Percentiles rank a stretch among this genome's conserved stretches.
Evolutionary conservation across 441 rosid species (phyloP).

Genomic region (Syzygium syzygioides): DNA sequence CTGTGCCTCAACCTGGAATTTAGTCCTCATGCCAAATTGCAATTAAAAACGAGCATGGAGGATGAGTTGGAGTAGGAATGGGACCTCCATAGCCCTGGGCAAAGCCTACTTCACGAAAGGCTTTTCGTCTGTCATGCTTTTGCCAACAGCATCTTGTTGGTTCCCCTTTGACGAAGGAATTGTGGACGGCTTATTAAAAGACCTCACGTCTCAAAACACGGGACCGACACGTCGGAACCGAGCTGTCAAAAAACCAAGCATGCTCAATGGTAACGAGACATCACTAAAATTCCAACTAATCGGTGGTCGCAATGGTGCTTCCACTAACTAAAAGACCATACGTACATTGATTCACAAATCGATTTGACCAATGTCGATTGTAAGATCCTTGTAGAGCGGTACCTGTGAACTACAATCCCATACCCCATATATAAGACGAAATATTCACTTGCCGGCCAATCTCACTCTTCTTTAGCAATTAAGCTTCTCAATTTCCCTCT

Average conservation of each 20-base stretch:
- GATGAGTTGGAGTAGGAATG: neutral
- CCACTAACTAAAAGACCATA: neutral
- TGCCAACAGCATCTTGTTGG: neutral
- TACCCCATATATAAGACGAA: neutral
- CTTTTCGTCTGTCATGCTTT: neutral
- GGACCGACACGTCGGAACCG: neutral
- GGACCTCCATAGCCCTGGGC: neutral
- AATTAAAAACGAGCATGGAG: neutral
- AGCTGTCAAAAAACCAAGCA: neutral
- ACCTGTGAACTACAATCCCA: neutral
- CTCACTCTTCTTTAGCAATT: neutral
- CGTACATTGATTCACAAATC: neutral
- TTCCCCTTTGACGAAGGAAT: neutral
- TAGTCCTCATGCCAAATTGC: neutral
- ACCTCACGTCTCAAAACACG: neutral
- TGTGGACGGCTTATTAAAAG: neutral
- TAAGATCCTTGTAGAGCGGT: neutral
- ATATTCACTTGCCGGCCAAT: neutral
- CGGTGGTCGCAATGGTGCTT: neutral
- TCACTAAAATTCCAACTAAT: neutral
- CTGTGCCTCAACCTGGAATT: neutral
- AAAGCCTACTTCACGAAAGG: neutral
- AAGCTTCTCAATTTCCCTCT: neutral
- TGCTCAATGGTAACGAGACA: neutral
- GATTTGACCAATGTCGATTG: neutral